These are phyloP conservation scores for Pseudogymnoascus sp. DNA, from an alignment of 2,329 filamentous ascomycete species.

Conservation along the genomic window DNA sequence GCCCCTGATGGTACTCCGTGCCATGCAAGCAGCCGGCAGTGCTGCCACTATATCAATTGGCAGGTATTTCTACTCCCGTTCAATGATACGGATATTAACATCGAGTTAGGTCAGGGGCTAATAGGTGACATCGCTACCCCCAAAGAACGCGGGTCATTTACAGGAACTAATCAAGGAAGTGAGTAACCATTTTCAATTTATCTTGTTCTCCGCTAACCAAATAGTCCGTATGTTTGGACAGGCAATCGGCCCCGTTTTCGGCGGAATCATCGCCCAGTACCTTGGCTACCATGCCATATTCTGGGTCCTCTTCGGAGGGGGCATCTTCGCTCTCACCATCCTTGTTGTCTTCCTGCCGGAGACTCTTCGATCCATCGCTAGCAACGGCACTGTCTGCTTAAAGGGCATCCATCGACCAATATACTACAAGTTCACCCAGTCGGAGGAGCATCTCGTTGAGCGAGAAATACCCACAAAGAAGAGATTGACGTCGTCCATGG, in stretches of 20 bases:
- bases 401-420: conserved; percentile 37
- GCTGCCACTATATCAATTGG: conserved; percentile 44
- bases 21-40: conserved; percentile 43
- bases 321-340: conserved; percentile 26
- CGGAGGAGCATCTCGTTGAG: conserved; percentile 16
- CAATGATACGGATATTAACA: background rate
- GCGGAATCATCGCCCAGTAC: conserved; percentile 32
- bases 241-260: conserved; percentile 40
- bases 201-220: conserved; percentile 6
- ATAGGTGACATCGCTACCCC: conserved; percentile 36
- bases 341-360: conserved; percentile 37
- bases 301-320: conserved; percentile 37
- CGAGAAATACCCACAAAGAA: conserved; percentile 17
- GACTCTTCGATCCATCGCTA: conserved; percentile 35
- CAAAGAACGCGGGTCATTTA: conserved; percentile 35
- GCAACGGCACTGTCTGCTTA: conserved; percentile 36
- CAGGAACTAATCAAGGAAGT: conserved; percentile 36
- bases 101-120: conserved; percentile 32
- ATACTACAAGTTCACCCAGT: conserved; percentile 28
- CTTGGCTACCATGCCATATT: conserved; percentile 36
- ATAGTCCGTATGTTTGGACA: conserved; percentile 39
- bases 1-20: conserved; percentile 40
- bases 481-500: conserved; percentile 31
- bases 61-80: conserved; percentile 16
- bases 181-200: conserved; percentile 17